These are phyloP conservation scores for Umbilicus rupestris DNA, from an alignment of 164 flowering plant species.

Conservation along the genomic window DNA sequence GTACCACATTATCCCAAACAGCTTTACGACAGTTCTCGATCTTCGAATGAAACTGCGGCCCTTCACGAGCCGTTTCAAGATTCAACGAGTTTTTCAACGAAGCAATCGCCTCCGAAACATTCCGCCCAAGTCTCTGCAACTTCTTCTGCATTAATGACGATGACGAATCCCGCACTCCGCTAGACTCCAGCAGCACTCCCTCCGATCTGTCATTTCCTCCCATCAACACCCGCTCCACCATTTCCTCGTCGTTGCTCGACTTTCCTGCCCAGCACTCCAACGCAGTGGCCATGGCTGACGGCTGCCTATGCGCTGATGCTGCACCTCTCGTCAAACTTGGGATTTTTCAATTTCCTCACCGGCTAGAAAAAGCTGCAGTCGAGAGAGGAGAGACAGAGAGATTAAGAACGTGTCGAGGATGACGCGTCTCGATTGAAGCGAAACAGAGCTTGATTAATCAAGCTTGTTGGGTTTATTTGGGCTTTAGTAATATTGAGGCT, in stretches of 20 bases:
- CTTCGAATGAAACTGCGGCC: slow-evolving; percentile 17
- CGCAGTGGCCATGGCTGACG: slow-evolving; percentile 89
- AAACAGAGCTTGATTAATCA: no score
- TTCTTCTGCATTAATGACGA: slow-evolving; percentile 51
- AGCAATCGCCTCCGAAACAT: slow-evolving; percentile 68
- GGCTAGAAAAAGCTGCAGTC: no score
- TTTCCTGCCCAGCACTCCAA: slow-evolving; percentile 92
- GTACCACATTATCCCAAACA: slow-evolving; percentile 72
- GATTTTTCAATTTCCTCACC: no score
- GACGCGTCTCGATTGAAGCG: no score
- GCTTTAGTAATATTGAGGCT: no score
- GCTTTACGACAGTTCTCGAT: slow-evolving; percentile 38
- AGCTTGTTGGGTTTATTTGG: no score
- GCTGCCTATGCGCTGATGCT: background rate
- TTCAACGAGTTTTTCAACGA: slow-evolving; percentile 68
- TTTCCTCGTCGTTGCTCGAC: slow-evolving; percentile 74
- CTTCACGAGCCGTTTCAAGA: slow-evolving; percentile 50
- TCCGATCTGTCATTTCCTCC: slow-evolving; percentile 71
- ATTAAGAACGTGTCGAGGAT: no score
- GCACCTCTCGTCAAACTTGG: no score
- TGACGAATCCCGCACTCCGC: slow-evolving; percentile 15
- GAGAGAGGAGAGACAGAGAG: no score
- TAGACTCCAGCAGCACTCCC: slow-evolving; percentile 16
- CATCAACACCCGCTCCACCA: slow-evolving; percentile 85
- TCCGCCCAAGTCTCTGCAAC: slow-evolving; percentile 62